These are phyloP conservation scores for Trichoderma endophyticum DNA, from an alignment of 2,329 filamentous ascomycete species.

Conservation along the genomic window DNA sequence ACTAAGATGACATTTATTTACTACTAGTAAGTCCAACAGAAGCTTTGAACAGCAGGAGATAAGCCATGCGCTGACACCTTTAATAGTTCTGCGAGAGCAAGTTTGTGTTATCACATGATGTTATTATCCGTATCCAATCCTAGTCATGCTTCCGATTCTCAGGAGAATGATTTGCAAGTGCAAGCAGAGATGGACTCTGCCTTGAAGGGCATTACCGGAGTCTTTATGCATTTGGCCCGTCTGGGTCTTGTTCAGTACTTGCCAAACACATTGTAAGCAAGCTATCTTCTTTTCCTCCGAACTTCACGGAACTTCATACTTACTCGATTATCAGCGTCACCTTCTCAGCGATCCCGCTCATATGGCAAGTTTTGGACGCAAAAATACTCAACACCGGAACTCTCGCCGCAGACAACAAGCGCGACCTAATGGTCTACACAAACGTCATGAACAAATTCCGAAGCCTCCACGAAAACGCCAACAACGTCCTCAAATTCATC, in stretches of 20 bases:
- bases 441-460: constrained; percentile 15
- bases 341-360: constrained; percentile 4
- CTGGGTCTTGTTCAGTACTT: constrained; percentile 5
- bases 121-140: background rate
- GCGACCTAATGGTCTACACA: constrained; percentile 13
- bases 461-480: constrained; percentile 9
- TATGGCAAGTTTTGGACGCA: constrained; percentile 12
- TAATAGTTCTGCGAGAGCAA: constrained; percentile 3
- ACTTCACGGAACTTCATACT: background rate
- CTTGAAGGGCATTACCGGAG: background rate
- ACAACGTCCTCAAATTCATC: constrained; percentile 9
- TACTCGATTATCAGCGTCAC: background rate
- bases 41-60: background rate
- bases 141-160: background rate
- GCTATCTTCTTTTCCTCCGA: background rate
- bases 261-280: constrained; percentile 13
- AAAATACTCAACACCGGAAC: constrained; percentile 6
- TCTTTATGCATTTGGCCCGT: constrained; percentile 3
- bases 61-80: background rate
- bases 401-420: constrained; percentile 4
- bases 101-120: constrained; percentile 14
- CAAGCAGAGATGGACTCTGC: constrained; percentile 13
- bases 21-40: background rate
- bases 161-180: background rate
- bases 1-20: constrained; percentile 15